These are phyloP conservation scores for Backusella morwellensis DNA, from an alignment of 192 early-diverging fungal species.

Conservation along the genomic window DNA sequence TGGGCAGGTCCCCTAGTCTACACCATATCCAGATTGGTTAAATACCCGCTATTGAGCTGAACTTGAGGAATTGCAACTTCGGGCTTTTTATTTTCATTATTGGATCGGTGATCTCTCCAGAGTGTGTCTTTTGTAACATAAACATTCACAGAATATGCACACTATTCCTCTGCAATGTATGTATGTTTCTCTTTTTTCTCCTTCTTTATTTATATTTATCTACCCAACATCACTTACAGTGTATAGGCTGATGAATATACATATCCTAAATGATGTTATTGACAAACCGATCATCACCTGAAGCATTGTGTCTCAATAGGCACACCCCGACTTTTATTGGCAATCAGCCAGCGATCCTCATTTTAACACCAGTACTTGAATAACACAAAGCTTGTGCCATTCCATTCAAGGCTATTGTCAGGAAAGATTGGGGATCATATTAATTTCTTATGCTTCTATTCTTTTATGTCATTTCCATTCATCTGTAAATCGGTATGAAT, in stretches of 20 bases:
- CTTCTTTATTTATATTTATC: not conserved
- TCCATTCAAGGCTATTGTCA: slow-evolving; percentile 6
- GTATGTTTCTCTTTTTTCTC: not conserved
- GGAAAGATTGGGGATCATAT: not conserved
- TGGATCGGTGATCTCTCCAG: not conserved
- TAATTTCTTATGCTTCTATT: not conserved
- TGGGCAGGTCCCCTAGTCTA: not conserved
- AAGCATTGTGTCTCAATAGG: not conserved
- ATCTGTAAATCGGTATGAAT: not conserved
- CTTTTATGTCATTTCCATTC: not conserved
- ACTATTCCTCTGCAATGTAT: not conserved
- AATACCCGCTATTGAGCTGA: not conserved
- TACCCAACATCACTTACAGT: not conserved
- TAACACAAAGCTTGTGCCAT: not conserved
- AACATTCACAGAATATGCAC: no score
- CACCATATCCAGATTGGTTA: not conserved
- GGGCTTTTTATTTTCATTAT: not conserved
- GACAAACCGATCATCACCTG: not conserved
- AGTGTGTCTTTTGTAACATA: not conserved
- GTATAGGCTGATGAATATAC: not conserved
- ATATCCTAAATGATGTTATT: not conserved
- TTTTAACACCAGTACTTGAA: not conserved
- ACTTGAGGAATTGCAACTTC: not conserved
- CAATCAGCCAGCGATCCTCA: not conserved
- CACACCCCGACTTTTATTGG: not conserved